Percentiles rank a stretch among this genome's conserved stretches.
Conservation (phyloP, 148 eudicot genomes). For the Camellia japonica region DNA sequence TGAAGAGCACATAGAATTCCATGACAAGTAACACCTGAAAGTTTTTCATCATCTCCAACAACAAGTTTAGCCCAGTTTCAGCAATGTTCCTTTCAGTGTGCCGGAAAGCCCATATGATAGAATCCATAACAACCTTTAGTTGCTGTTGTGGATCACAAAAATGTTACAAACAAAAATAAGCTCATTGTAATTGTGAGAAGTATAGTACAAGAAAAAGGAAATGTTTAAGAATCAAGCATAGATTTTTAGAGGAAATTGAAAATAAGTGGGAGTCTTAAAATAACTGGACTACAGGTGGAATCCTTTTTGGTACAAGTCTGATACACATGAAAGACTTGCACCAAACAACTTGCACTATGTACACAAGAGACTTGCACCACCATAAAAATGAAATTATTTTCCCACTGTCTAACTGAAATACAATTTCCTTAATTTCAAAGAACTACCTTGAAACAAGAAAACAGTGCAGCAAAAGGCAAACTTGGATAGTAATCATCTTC, state of each 20-base stretch:
- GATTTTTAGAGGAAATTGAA: neutral
- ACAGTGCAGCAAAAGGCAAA: conserved; percentile 88
- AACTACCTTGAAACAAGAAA: conserved; percentile 83
- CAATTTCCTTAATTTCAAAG: neutral
- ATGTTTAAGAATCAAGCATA: neutral
- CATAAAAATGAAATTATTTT: too few relatives aligned
- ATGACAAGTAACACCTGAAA: too few relatives aligned
- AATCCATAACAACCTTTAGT: conserved; percentile 93
- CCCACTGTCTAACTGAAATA: too few relatives aligned
- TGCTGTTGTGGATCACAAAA: conserved; percentile 44
- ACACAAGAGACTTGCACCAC: too few relatives aligned
- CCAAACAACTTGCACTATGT: too few relatives aligned
- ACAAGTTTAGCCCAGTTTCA: conserved; percentile 70
- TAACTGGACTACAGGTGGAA: too few relatives aligned
- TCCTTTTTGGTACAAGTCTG: too few relatives aligned
- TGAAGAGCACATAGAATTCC: too few relatives aligned
- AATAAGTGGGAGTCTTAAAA: too few relatives aligned
- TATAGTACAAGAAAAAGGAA: neutral
- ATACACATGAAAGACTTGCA: too few relatives aligned
- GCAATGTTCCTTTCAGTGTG: conserved; percentile 96
- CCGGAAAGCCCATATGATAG: conserved; percentile 96
- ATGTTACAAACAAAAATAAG: neutral
- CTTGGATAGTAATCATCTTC: conserved; percentile 82
- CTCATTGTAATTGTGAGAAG: neutral
- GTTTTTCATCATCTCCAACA: too few relatives aligned